Evolutionary conservation across 1,284 basidiomycete genomes (phyloP).

Genomic region (Ganoderma boninense): DNA sequence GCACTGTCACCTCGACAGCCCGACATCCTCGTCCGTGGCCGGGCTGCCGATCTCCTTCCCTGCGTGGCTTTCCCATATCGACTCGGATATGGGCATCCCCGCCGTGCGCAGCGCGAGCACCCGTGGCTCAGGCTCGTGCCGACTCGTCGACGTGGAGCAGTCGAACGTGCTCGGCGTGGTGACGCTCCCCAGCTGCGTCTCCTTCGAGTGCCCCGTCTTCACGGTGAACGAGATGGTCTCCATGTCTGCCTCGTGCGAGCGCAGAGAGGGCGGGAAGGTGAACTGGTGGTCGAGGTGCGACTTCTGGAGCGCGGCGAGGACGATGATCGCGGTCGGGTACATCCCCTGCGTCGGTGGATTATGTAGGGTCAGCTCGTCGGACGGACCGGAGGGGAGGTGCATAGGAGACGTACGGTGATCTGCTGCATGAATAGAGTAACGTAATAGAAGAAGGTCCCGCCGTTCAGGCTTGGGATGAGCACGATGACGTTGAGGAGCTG

Average conservation of each 20-base stretch:
- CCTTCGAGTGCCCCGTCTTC: neutral
- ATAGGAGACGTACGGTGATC: slow-evolving; percentile 13
- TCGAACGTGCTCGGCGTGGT: neutral
- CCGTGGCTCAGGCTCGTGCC: neutral
- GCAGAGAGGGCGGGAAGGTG: slow-evolving; percentile 13
- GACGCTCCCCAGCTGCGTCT: neutral
- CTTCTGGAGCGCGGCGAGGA: slow-evolving; percentile 23
- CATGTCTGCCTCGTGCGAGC: neutral
- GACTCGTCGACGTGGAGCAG: neutral
- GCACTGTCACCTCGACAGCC: neutral
- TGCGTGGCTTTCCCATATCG: neutral
- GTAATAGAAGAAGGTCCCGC: slow-evolving; percentile 17
- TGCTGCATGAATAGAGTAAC: slow-evolving; percentile 22
- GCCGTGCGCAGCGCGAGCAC: neutral
- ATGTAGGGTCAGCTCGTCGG: neutral
- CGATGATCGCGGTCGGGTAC: slow-evolving; percentile 23
- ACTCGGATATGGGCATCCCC: neutral
- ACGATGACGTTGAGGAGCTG: slow-evolving; percentile 24
- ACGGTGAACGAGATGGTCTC: neutral
- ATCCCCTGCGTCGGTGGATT: slow-evolving; percentile 12
- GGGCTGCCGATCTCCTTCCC: neutral
- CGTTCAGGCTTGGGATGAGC: slow-evolving; percentile 15
- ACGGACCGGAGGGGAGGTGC: neutral
- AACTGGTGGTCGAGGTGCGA: slow-evolving; percentile 25
- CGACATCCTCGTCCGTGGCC: neutral